These are phyloP conservation scores for Penicillium canescens DNA, from an alignment of 495 filamentous ascomycete species.

Conservation along the genomic window DNA sequence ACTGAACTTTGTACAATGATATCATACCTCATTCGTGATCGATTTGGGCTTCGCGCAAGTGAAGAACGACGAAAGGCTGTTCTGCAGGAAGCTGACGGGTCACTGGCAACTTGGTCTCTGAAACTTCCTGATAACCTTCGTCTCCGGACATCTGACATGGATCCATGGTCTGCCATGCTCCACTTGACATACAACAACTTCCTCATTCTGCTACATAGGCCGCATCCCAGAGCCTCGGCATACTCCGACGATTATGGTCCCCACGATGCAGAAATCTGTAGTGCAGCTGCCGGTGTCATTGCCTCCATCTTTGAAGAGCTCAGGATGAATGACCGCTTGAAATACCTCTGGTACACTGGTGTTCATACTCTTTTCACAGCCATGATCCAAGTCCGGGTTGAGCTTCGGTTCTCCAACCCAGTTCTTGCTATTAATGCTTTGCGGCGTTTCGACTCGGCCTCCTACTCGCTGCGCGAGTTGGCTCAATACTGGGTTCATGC, in stretches of 20 bases:
- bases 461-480: constrained; percentile 45
- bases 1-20: constrained; percentile 49
- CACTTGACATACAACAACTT: constrained; percentile 54
- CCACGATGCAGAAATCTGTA: constrained; percentile 49
- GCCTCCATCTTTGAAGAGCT: constrained; percentile 51
- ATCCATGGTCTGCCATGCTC: constrained; percentile 50
- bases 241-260: constrained; percentile 47
- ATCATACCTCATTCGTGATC: constrained; percentile 44
- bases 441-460: constrained; percentile 48
- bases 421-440: constrained; percentile 50
- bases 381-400: constrained; percentile 52
- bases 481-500: constrained; percentile 49
- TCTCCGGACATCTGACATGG: constrained; percentile 45
- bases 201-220: constrained; percentile 52
- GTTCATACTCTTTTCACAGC: constrained; percentile 50
- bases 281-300: constrained; percentile 47
- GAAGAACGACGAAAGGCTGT: constrained; percentile 44
- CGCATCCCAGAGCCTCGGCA: constrained; percentile 44
- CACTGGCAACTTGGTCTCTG: constrained; percentile 47
- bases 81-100: constrained; percentile 45
- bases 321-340: constrained; percentile 48
- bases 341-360: constrained; percentile 48
- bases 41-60: constrained; percentile 40
- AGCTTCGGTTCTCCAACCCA: constrained; percentile 51
- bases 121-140: constrained; percentile 45